A percentile compares a stretch with the other conserved stretches of the same genome.
phyloP scores from a whole-genome alignment of 345 rosid species.

The Pistacia integerrima region DNA sequence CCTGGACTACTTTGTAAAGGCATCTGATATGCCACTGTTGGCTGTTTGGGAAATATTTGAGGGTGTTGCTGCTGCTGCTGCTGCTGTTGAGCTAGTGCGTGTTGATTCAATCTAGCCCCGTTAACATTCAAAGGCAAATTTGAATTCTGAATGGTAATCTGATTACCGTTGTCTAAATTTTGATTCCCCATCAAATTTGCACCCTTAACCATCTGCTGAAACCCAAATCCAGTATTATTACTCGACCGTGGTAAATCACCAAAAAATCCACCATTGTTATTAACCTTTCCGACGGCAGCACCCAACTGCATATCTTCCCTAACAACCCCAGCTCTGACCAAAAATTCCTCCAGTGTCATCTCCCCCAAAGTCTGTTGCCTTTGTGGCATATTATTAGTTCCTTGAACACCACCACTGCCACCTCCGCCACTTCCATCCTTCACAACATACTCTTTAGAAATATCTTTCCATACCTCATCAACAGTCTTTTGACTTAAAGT shows the following conservation, averaged over 20 bases:
- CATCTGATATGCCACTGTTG: conserved; percentile 50
- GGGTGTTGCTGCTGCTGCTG: conserved; percentile 44
- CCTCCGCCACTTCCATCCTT: conserved; percentile 27
- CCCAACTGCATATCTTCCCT: conserved; percentile 65
- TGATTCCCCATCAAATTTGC: conserved; percentile 36
- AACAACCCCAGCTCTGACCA: conserved; percentile 82
- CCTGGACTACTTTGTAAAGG: conserved; percentile 57
- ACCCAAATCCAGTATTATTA: conserved; percentile 47
- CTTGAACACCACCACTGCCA: conserved; percentile 29
- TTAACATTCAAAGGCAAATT: conserved; percentile 62
- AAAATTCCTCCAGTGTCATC: conserved; percentile 92
- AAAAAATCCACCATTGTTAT: conserved; percentile 46
- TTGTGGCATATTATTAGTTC: conserved; percentile 47
- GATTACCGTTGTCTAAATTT: conserved; percentile 34
- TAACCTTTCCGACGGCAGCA: conserved; percentile 31
- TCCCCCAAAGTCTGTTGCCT: conserved; percentile 94
- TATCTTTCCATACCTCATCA: conserved; percentile 88
- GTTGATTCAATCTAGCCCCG: conserved; percentile 57
- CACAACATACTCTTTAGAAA: conserved; percentile 53
- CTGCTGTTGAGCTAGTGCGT: conserved; percentile 40
- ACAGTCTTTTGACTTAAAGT: conserved; percentile 88
- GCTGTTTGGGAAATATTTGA: conserved; percentile 62
- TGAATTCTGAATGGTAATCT: conserved; percentile 50
- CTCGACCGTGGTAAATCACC: conserved; percentile 37
- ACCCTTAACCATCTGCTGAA: conserved; percentile 50